Base-by-base conservation (phyloP, 805 yeast species). In the Schwanniomyces occidentalis region DNA sequence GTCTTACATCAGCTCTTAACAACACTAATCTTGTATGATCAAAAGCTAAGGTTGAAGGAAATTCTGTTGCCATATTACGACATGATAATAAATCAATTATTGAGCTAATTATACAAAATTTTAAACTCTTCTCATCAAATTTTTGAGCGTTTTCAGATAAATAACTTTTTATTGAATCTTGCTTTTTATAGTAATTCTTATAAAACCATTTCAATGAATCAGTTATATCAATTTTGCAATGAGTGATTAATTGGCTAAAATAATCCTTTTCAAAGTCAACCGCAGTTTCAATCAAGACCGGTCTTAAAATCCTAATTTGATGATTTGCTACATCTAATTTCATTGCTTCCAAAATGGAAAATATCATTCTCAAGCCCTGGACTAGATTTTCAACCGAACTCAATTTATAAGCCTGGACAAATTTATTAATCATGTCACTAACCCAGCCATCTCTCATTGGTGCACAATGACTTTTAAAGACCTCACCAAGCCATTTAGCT, bases 381-480 rank as follows among this genome's bases (percentile, higher is more conserved):
- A 86, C 84, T 25, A 89, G 65, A 42, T 71, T 68, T 15, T 46
- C 49, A 5, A 65, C 69, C n/a, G 77, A 67, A 37, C 64, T 60
- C 21, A 68, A 69, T n/a, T 51, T 45, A 40, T 68, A 69, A 13
- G 83, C 78, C 32, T 64, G 66, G 23, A 62, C 70, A 49, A 85
- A 79, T 47, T 75, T 75, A 8, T 56, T 49, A 30, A 77, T 76
- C 93, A 90, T 86, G 49, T 82, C 86, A 48, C 79, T 85, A 23
- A 90, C 95, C 89, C 93, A 83, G 25, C 77, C 64, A 59, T 87
- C 96, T 55, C 97, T 76, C 95, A 88, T 88, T 42, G 97, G 97
- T 5, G 96, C 96, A 63, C 96, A 89, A 56, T 87, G 96, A 34
- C 82, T 78, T 61, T 89, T 87, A 62, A 91, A 82, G 20, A 88